Conservation (phyloP, 2,329 filamentous ascomycete species). For the Alternaria sp. region DNA sequence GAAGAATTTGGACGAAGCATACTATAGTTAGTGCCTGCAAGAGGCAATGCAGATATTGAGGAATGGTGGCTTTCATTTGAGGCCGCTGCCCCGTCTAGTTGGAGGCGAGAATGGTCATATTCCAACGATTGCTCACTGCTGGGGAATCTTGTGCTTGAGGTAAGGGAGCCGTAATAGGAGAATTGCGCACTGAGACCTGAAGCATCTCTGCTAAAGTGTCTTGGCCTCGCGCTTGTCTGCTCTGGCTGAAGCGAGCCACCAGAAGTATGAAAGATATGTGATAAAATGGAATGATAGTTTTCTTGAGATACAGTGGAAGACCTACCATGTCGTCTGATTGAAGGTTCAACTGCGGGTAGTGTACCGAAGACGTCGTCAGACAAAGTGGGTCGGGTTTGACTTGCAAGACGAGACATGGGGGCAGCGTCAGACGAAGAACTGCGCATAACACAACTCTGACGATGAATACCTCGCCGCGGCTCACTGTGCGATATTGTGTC, state of each 20-base stretch:
- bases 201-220: conserved; percentile 36
- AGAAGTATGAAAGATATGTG: neutral
- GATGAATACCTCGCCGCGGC: conserved; percentile 27
- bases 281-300: neutral
- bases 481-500: conserved; percentile 30
- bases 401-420: conserved; percentile 15
- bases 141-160: conserved; percentile 34
- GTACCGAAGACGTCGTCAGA: conserved; percentile 30
- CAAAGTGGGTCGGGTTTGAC: conserved; percentile 9
- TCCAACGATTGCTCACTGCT: conserved; percentile 34
- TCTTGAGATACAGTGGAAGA: neutral
- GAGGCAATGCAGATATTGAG: neutral
- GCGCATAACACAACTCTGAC: conserved; percentile 20
- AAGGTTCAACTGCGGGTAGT: conserved; percentile 8
- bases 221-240: conserved; percentile 5
- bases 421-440: conserved; percentile 39
- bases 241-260: neutral
- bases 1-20: neutral
- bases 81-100: conserved; percentile 34
- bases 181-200: conserved; percentile 43
- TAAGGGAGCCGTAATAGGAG: conserved; percentile 44
- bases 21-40: neutral
- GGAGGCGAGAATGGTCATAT: conserved; percentile 22
- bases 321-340: neutral
- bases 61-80: conserved; percentile 17